Conservation (phyloP, 176 grass and related monocot species). For the Tuctoria greenei region DNA sequence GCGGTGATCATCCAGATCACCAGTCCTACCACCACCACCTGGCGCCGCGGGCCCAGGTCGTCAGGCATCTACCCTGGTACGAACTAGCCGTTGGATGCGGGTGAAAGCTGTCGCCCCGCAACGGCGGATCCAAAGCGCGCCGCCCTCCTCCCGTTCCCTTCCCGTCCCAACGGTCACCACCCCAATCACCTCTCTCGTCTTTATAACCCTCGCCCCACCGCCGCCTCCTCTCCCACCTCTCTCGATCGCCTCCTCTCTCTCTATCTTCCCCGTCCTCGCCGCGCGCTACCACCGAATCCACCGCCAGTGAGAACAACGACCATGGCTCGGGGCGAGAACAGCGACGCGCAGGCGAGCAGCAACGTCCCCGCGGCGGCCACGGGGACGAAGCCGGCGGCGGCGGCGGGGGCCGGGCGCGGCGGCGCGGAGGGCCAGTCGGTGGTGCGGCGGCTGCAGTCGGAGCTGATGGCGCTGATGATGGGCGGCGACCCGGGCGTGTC, state of each 20-base stretch:
- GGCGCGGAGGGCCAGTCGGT: slow-evolving; percentile 80
- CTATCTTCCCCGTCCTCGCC: neutral
- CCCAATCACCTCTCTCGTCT: neutral
- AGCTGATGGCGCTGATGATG: slow-evolving; percentile 98
- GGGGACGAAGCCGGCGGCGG: slow-evolving; percentile 42
- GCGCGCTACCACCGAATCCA: neutral
- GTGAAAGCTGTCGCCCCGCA: slow-evolving; percentile 1
- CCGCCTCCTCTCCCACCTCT: neutral
- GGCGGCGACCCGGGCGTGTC: slow-evolving; percentile 83
- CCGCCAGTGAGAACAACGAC: neutral
- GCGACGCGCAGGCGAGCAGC: slow-evolving; percentile 58
- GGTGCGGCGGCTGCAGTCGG: slow-evolving; percentile 78
- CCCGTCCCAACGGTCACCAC: slow-evolving; percentile 38
- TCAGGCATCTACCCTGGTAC: neutral
- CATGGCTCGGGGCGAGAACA: slow-evolving; percentile 62
- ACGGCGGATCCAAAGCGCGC: neutral
- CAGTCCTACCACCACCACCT: neutral
- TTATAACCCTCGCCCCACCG: neutral
- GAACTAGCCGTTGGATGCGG: slow-evolving; percentile 43
- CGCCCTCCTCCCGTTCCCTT: neutral
- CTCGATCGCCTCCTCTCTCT: neutral
- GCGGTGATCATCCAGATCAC: slow-evolving; percentile 3
- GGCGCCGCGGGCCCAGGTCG: neutral
- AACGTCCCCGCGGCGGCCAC: slow-evolving; percentile 36
- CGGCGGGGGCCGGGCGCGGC: slow-evolving; percentile 24